Percentiles rank a stretch among this genome's conserved stretches.
Conservation (phyloP, 2,329 filamentous ascomycete species). For the Stachybotrys chartarum region DNA sequence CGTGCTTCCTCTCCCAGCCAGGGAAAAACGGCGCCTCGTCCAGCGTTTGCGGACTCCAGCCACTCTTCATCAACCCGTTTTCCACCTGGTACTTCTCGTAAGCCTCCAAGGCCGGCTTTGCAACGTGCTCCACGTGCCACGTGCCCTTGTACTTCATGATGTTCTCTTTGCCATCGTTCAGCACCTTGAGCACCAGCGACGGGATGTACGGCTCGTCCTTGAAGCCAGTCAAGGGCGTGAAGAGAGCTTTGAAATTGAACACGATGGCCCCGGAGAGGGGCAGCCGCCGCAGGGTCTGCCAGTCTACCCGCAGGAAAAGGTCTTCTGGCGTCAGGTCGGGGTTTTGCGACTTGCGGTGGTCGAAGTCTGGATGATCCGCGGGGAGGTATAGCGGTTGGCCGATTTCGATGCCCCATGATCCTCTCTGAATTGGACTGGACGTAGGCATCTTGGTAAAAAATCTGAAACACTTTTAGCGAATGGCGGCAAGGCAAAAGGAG, state of each 20-base stretch:
- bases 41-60: conserved; percentile 63
- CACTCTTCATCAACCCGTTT: conserved; percentile 48
- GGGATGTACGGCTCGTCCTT: conserved; percentile 68
- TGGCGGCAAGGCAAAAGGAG: not conserved
- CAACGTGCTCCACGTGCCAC: conserved; percentile 71
- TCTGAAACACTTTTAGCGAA: conserved; percentile 28
- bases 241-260: conserved; percentile 86
- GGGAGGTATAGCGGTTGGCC: conserved; percentile 71
- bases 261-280: conserved; percentile 69
- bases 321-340: conserved; percentile 48
- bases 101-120: conserved; percentile 54
- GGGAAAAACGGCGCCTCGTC: conserved; percentile 70
- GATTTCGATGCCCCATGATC: conserved; percentile 77
- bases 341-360: conserved; percentile 51
- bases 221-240: conserved; percentile 66
- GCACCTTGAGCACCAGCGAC: conserved; percentile 56
- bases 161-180: conserved; percentile 52
- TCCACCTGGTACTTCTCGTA: conserved; percentile 62
- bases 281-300: conserved; percentile 76
- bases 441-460: conserved; percentile 75
- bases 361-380: conserved; percentile 57
- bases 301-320: conserved; percentile 70
- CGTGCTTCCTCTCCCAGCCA: conserved; percentile 49
- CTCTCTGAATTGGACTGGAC: conserved; percentile 71
- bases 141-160: conserved; percentile 77